These are phyloP conservation scores for Cladorrhinum sp. DNA, from an alignment of 2,329 filamentous ascomycete genomes.

Conservation along the genomic window DNA sequence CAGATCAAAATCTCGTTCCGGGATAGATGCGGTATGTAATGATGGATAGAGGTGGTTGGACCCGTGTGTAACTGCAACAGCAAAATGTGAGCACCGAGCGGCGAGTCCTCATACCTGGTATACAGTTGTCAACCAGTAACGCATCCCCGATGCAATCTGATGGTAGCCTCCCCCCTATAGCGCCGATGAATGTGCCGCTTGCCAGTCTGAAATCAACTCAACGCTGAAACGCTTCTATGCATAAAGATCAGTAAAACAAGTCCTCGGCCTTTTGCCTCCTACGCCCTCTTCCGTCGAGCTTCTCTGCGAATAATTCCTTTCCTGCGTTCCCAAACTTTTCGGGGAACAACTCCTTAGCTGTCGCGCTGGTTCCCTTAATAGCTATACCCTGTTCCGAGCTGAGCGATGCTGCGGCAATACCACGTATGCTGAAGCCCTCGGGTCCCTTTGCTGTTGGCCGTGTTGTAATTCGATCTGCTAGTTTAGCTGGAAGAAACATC, in stretches of 20 bases:
- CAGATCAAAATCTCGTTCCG: too few relatives aligned
- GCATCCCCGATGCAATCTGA: not conserved
- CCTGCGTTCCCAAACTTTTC: constrained; percentile 58
- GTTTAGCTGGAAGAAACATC: constrained; percentile 24
- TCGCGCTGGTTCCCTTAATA: constrained; percentile 64
- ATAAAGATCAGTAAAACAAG: constrained; percentile 57
- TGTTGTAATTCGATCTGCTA: constrained; percentile 37
- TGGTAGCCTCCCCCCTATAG: not conserved
- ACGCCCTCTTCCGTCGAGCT: constrained; percentile 54
- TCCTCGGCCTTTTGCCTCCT: constrained; percentile 69
- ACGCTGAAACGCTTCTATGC: not conserved
- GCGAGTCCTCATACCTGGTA: not conserved
- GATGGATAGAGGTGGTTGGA: not conserved
- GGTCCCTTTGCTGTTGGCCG: constrained; percentile 24
- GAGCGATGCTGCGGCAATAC: constrained; percentile 46
- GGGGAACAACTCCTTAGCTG: constrained; percentile 67
- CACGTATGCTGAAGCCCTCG: constrained; percentile 57
- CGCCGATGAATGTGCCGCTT: not conserved
- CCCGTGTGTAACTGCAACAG: not conserved
- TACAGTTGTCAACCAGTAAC: not conserved
- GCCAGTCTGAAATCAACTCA: not conserved
- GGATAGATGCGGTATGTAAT: too few relatives aligned
- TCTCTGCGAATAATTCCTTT: constrained; percentile 68
- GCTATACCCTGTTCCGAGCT: constrained; percentile 51
- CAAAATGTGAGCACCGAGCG: not conserved